These are phyloP conservation scores for Corchorus capsularis DNA, from an alignment of 345 rosid species.

Conservation along the genomic window DNA sequence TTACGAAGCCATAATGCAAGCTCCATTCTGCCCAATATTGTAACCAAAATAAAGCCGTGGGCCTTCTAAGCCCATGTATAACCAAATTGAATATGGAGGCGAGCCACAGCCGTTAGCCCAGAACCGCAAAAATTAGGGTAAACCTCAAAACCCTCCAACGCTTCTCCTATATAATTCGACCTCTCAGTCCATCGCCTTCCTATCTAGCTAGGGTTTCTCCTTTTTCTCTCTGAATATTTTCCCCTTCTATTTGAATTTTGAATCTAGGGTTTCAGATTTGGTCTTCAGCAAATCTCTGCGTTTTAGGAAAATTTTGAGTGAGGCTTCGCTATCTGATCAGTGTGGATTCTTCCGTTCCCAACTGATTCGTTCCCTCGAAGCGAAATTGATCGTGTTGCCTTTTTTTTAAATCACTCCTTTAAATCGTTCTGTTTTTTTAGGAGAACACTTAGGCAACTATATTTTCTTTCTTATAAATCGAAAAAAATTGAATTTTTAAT, in stretches of 20 bases:
- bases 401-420: conserved; percentile 3
- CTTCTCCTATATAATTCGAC: conserved; percentile 10
- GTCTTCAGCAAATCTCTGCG: no score
- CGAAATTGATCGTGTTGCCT: conserved; percentile 62
- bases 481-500: not conserved
- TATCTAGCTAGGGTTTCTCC: not conserved
- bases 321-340: conserved; percentile 89
- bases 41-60: no score
- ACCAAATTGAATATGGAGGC: no score
- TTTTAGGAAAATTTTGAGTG: no score
- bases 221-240: no score
- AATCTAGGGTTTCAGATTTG: not conserved
- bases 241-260: not conserved
- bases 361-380: conserved; percentile 92
- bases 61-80: no score
- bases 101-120: no score
- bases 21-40: no score
- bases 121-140: not conserved
- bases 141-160: conserved; percentile 19
- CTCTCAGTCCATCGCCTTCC: not conserved
- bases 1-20: no score
- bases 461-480: conserved; percentile 12
- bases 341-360: conserved; percentile 69
- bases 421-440: conserved; percentile 6
- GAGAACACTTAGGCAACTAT: conserved; percentile 49